A percentile compares a stretch with the other conserved stretches of the same genome.
These are phyloP conservation scores for Inosperma sp. DNA, from an alignment of 768 basidiomycete genomes.

Conservation along the genomic window DNA sequence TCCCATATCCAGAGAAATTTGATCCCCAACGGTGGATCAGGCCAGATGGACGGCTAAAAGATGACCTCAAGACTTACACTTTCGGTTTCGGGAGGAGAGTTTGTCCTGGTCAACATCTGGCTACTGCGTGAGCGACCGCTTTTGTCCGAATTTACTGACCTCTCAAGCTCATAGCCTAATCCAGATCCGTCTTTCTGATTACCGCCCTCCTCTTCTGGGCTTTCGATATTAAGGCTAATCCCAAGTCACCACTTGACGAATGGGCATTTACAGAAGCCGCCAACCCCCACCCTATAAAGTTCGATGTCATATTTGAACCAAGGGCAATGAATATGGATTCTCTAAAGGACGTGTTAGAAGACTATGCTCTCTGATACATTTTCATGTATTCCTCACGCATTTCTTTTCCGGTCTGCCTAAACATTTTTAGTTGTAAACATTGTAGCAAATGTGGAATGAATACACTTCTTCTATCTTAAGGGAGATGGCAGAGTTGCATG, in stretches of 20 bases:
- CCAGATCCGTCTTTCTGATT: conserved; percentile 63
- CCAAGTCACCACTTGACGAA: conserved; percentile 51
- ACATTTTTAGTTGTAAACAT: no score
- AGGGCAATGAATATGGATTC: conserved; percentile 34
- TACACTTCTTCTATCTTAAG: no score
- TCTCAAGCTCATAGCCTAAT: no score
- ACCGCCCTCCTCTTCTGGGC: conserved; percentile 62
- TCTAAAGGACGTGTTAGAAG: conserved; percentile 37
- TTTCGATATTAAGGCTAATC: conserved; percentile 52
- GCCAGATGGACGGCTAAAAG: conserved; percentile 40
- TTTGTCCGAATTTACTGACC: neutral
- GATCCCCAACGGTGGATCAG: conserved; percentile 56
- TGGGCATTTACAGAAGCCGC: conserved; percentile 60
- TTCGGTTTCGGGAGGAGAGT: conserved; percentile 63
- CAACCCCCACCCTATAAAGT: conserved; percentile 60
- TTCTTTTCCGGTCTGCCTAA: no score
- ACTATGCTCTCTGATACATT: conserved; percentile 30
- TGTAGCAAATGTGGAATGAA: no score
- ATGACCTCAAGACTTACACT: conserved; percentile 48
- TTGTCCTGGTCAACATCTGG: conserved; percentile 64
- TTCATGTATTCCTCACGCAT: neutral
- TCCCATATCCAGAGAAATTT: conserved; percentile 56
- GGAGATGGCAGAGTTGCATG: no score
- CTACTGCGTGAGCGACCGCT: conserved; percentile 31
- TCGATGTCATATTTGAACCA: conserved; percentile 53